Evolutionary conservation across 306 rosid species (phyloP).

Genomic region (Quercus berberidifolia): DNA sequence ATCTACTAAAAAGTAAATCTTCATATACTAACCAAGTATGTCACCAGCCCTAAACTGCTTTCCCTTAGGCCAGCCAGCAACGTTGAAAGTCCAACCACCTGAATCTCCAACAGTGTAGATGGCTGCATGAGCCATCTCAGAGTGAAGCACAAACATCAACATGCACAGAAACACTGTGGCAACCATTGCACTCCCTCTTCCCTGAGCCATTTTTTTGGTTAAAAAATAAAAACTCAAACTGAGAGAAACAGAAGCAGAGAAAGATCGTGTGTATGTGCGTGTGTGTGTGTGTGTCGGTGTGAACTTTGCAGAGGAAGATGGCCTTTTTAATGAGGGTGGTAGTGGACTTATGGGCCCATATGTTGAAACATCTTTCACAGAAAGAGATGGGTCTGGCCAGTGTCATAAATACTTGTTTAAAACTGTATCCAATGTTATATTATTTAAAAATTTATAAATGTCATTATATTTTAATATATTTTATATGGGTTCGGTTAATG

Average conservation of each 20-base stretch:
- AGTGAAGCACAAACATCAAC: constrained; percentile 23
- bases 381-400: not conserved
- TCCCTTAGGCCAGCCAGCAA: constrained; percentile 48
- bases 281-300: not conserved
- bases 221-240: not conserved
- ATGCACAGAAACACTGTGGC: constrained; percentile 27
- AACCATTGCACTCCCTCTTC: constrained; percentile 66
- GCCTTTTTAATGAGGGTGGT: not conserved
- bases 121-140: constrained; percentile 44
- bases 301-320: not conserved
- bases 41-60: constrained; percentile 73
- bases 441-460: too few relatives aligned
- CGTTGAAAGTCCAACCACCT: constrained; percentile 59
- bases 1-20: too few relatives aligned
- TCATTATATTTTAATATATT: too few relatives aligned
- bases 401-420: not conserved
- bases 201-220: constrained; percentile 28
- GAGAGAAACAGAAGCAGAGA: not conserved
- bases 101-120: constrained; percentile 50
- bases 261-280: not conserved
- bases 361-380: not conserved
- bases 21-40: constrained; percentile 44
- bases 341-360: not conserved
- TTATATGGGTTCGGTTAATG: too few relatives aligned
- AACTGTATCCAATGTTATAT: too few relatives aligned